Evolutionary conservation across 768 basidiomycete species (phyloP), one percentile per base, ranked within the genome.

Genomic region (Daedalea quercina): DNA sequence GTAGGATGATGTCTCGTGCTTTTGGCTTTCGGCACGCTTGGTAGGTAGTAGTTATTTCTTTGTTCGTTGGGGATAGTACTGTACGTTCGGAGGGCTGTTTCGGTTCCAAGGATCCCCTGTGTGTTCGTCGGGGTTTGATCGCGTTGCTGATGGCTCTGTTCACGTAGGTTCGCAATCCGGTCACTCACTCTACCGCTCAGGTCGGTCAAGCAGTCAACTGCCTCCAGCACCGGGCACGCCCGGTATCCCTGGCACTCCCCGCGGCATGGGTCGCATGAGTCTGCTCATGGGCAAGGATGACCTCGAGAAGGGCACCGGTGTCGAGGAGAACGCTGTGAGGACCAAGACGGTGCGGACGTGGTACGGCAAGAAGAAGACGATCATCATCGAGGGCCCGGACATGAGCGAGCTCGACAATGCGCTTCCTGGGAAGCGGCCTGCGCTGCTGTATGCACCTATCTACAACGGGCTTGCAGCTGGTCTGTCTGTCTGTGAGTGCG

Each of bases 331-430:
- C 15, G 44, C 25, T 2, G 51, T 44, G 3, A 52, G 51, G 56
- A 63, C 60, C 33, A 58, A 57, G 56, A 60, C 60, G 24, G 59
- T 55, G 54, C 61, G 58, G 54, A 84, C 74, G 24, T 87, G 84
- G 84, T 85, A 77, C 58, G 82, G 84, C 11, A 71, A 72, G 55
- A 80, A 77, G 66, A 68, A 77, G 46, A 68, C 66, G 31, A 62
- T 75, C 42, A 65, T 67, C 23, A 66, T 72, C 11, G 57, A 58
- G 15, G 65, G 60, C 23, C 34, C 43, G 20, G 48, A 34, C 52
- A 53, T 50, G 28, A 45, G 50, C 12, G 55, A 54, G 41, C 52
- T 50, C 12, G 69, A 65, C 15, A 66, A 69, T 52, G 54, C 65
- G 47, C 72, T 68, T 56, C 65, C 67, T 1, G 63, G 65, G 53